These are phyloP conservation scores for Vanrija sp. DNA, from an alignment of 1,284 basidiomycete genomes.

Conservation along the genomic window DNA sequence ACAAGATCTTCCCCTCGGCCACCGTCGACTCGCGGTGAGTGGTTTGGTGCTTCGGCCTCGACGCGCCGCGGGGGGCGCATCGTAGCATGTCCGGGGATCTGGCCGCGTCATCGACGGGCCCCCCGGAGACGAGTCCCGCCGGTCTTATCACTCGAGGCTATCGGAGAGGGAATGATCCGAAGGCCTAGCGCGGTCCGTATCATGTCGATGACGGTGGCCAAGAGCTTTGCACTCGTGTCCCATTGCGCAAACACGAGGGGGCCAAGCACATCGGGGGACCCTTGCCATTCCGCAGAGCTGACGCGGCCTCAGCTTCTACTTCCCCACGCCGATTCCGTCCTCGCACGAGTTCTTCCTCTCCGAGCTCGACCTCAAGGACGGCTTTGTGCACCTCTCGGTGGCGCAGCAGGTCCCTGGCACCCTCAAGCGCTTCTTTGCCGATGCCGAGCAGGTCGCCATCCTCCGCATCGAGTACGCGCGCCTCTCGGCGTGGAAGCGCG, in stretches of 20 bases:
- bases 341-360: conserved; percentile 36
- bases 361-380: conserved; percentile 43
- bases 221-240: too few relatives aligned
- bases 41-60: neutral
- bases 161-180: too few relatives aligned
- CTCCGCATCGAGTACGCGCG: conserved; percentile 51
- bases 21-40: conserved; percentile 40
- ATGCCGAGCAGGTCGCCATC: conserved; percentile 51
- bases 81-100: too few relatives aligned
- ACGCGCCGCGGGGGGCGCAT: too few relatives aligned
- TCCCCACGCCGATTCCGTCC: conserved; percentile 35
- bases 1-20: conserved; percentile 45
- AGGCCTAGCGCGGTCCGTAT: too few relatives aligned
- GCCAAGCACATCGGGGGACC: too few relatives aligned
- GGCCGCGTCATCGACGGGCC: too few relatives aligned
- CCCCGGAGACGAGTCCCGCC: too few relatives aligned
- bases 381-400: conserved; percentile 63
- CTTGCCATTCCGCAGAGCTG: too few relatives aligned
- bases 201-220: too few relatives aligned
- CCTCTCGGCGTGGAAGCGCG: conserved; percentile 34
- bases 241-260: too few relatives aligned
- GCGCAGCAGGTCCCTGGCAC: conserved; percentile 57
- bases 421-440: conserved; percentile 57
- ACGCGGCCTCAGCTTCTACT: conserved; percentile 1
- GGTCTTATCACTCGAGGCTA: too few relatives aligned